phyloP scores from a whole-genome alignment of 2,329 filamentous ascomycete species.

The Aplosporella prunicola region DNA sequence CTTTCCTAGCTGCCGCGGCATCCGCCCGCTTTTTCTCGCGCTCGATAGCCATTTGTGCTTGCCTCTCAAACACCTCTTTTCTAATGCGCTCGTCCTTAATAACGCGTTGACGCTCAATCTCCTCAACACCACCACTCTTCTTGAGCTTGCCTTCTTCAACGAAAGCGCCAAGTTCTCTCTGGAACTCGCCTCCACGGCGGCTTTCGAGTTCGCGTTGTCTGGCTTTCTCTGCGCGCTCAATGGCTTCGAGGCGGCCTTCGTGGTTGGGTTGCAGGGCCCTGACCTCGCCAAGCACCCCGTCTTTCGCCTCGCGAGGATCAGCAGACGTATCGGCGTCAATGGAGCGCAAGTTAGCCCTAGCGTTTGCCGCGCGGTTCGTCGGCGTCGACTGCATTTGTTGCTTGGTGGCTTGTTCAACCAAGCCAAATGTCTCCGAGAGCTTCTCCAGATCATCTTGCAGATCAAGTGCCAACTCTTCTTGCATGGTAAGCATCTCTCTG shows the following conservation, averaged over 20 bases:
- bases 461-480: constrained; percentile 90
- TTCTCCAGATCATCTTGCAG: constrained; percentile 92
- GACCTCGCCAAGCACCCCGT: constrained; percentile 85
- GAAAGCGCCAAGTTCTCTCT: constrained; percentile 74
- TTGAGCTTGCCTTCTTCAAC: constrained; percentile 87
- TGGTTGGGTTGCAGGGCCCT: constrained; percentile 90
- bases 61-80: constrained; percentile 57
- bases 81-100: constrained; percentile 80
- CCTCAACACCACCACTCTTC: constrained; percentile 91
- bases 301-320: constrained; percentile 76
- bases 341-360: constrained; percentile 24
- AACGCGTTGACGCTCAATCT: constrained; percentile 75
- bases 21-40: constrained; percentile 36
- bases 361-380: constrained; percentile 43
- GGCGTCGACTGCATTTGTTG: constrained; percentile 74
- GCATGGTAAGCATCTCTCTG: constrained; percentile 85
- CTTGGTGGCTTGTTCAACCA: constrained; percentile 97
- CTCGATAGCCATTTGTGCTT: constrained; percentile 38
- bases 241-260: constrained; percentile 84
- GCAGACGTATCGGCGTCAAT: constrained; percentile 37
- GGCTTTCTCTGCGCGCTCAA: constrained; percentile 90
- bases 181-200: constrained; percentile 65
- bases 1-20: constrained; percentile 13
- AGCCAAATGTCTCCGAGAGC: constrained; percentile 80
- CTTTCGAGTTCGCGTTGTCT: constrained; percentile 79